phyloP scores from a whole-genome alignment of 495 filamentous ascomycete species.

The Daldinia vernicosa region DNA sequence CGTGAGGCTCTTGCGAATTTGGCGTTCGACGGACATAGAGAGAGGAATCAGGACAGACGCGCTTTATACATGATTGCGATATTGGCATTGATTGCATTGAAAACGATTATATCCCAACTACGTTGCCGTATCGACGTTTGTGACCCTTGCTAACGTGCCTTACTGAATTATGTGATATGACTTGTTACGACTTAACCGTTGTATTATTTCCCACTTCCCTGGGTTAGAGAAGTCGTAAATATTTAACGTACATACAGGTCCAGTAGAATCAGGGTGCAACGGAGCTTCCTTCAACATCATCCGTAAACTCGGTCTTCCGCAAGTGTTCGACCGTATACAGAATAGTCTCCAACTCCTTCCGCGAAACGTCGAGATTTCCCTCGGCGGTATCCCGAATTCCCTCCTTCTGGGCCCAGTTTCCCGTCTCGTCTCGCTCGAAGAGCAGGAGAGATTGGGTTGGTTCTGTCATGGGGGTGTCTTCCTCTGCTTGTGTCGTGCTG shows the following conservation, averaged over 20 bases:
- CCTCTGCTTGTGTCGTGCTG: conserved; percentile 34
- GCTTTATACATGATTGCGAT: conserved; percentile 30
- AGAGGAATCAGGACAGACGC: conserved; percentile 35
- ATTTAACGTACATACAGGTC: not conserved
- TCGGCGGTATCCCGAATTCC: conserved; percentile 30
- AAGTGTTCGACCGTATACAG: conserved; percentile 78
- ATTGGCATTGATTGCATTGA: conserved; percentile 34
- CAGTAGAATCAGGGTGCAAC: not conserved
- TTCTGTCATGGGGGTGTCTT: not conserved
- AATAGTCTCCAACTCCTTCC: conserved; percentile 61
- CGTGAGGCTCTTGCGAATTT: conserved; percentile 28
- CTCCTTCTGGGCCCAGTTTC: conserved; percentile 18
- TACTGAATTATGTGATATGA: not conserved
- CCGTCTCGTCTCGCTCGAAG: conserved; percentile 31
- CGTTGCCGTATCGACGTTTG: not conserved
- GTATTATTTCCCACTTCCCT: not conserved
- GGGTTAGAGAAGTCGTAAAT: too few relatives aligned
- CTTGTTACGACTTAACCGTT: not conserved
- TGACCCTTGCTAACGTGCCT: not conserved
- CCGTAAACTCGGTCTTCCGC: conserved; percentile 71
- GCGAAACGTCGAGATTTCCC: conserved; percentile 44
- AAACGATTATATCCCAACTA: not conserved
- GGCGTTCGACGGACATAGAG: conserved; percentile 43
- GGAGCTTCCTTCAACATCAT: conserved; percentile 39
- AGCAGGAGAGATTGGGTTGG: conserved; percentile 24